Evolutionary conservation across 345 rosid species (phyloP), one percentile per base, ranked within the genome.

Genomic region (Eucalyptus marginata): DNA sequence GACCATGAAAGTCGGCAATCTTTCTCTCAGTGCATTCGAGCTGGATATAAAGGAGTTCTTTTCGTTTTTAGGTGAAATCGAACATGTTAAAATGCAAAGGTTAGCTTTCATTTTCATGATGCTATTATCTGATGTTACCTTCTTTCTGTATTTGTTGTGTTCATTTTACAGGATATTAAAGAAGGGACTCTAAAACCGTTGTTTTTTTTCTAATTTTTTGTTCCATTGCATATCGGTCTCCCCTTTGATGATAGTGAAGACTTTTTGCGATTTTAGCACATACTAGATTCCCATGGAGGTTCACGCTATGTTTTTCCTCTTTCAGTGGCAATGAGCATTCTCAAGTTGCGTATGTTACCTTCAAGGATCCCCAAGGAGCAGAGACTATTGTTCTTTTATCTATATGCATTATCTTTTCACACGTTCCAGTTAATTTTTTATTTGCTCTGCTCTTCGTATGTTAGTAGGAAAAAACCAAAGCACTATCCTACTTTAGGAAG

Each of bases 331-430:
- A 81, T 52, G 97, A 97, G 90, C 93, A 89, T 54, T 93, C 98
- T 71, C 96, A 96, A 89, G 49, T 93, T 87, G 99, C 95, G 5
- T 95, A 93, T 92, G 99, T 97, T 79, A 95, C 97, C 89, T 97
- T 96, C 94, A 97, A 94, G 92, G 97, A 97, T 92, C n/a, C 94
- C n/a, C 97, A 96, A 90, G 99, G 99, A 87, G 97, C 98, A 59
- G 97, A 96, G 86, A 97, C 99, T 44, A 44, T 89, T 9, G 93
- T 94, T 92, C 98, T 96, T 88, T 96, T 97, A 90, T 94, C 99
- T 31, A 99, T 97, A 87, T 44, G 92, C 91, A 24, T 44, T 44
- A 44, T 44, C 46, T 44, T 44, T 44, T 44, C 46, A 7, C 46
- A 44, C 9, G 2, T 59, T 62, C 16, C 8, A 6, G 16, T 62